Conservation (phyloP, 169 alveolate species). For the Cryptosporidium bovis region DNA sequence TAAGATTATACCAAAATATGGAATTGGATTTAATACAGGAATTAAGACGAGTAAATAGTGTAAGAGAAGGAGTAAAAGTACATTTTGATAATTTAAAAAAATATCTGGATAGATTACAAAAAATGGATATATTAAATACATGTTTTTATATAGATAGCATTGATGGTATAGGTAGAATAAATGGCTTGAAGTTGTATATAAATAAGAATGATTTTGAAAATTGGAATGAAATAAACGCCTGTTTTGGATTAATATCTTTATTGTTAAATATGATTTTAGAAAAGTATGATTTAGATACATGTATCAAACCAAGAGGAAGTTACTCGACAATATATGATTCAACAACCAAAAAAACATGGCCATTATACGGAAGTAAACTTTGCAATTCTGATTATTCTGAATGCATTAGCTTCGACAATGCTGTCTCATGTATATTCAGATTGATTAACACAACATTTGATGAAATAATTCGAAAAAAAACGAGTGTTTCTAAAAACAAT, state of each 20-base stretch:
- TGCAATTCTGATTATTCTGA: constrained; percentile 50
- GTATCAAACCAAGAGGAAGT: constrained; percentile 34
- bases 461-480: no score
- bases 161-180: constrained; percentile 28
- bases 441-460: no score
- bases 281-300: background rate
- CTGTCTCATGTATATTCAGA: background rate
- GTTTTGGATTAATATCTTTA: constrained; percentile 23
- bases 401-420: constrained; percentile 46
- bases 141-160: constrained; percentile 21
- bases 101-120: constrained; percentile 21
- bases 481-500: no score
- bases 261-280: constrained; percentile 18
- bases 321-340: constrained; percentile 43
- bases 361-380: constrained; percentile 26
- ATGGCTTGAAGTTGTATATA: constrained; percentile 14
- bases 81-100: background rate
- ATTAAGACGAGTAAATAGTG: no score
- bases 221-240: constrained; percentile 58
- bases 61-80: constrained; percentile 17
- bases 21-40: constrained; percentile 23
- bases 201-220: constrained; percentile 22
- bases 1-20: constrained; percentile 10
- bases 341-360: constrained; percentile 2
- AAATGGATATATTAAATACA: constrained; percentile 21